Base-by-base conservation (phyloP, 306 rosid species). In the Ceratonia siliqua region DNA sequence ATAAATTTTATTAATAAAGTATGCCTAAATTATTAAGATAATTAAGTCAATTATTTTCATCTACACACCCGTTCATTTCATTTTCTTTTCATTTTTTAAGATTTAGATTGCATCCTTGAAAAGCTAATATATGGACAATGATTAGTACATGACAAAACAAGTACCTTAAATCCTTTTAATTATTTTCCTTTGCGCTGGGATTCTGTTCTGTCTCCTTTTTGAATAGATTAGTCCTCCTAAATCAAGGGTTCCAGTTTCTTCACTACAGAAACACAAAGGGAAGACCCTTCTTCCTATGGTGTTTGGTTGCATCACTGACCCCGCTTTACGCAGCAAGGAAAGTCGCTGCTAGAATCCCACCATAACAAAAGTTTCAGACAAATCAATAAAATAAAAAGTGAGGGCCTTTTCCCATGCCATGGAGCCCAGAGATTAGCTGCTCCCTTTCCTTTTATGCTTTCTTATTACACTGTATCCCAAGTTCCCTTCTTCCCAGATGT, bases 341-440 rank as follows among this genome's bases (percentile, higher is more conserved):
- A 80, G 64, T 57, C 62, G 78, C 73, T 61, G 21, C 70, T 81
- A 63, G 52, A 84, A 78, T 76, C 81, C 10, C 82, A 46, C 52
- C 5, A 1, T 36, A 36, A 15, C 24, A 58, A 87, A 70, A 59
- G 53, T 11, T 24, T 38, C 15, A 30, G 17, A 24, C 50, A 42
- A 1, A 1, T 28, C 4, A 28, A 75, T 68, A 65, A 48, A 68
- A 66, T 35, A 39, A 41, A 72, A 24, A 11, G 22, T 20, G 49
- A 15, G 48, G 50, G 12, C 79, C 48, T 42, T 68, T 77, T 64
- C 50, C 83, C 69, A 74, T 33, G 58, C 42, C 18, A 41, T 79
- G 80, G 79, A 79, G 62, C 77, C 79, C 76, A 76, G 53, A 43
- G 17, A 58, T 1, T n/a, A n/a, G 30, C 12, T 63, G 1, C 46